phyloP scores from a whole-genome alignment of 768 basidiomycete genomes.

The Hericium alpestre region DNA sequence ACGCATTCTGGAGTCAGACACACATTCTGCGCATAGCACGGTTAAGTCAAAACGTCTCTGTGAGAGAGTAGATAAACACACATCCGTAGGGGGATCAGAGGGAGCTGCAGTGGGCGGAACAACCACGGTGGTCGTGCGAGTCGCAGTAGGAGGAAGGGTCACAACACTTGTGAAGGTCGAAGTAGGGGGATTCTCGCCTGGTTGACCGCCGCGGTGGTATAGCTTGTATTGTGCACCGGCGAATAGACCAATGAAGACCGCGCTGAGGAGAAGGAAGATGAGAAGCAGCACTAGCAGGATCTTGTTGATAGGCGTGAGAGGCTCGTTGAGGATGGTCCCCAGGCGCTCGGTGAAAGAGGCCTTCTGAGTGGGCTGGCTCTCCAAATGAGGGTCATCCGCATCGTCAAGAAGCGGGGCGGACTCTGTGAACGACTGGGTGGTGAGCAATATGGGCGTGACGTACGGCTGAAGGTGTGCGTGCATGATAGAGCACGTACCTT shows the following conservation, averaged over 20 bases:
- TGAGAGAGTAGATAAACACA: neutral
- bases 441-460: neutral
- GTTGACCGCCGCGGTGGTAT: constrained; percentile 33
- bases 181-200: constrained; percentile 28
- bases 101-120: constrained; percentile 27
- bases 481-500: constrained; percentile 5
- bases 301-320: constrained; percentile 76
- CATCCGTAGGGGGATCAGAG: constrained; percentile 33
- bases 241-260: constrained; percentile 88
- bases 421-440: constrained; percentile 30
- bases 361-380: constrained; percentile 16
- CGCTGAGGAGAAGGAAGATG: constrained; percentile 68
- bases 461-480: no score
- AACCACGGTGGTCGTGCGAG: constrained; percentile 19
- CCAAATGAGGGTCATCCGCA: constrained; percentile 31
- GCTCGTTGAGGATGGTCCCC: constrained; percentile 55
- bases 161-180: constrained; percentile 30
- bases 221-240: constrained; percentile 80
- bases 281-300: constrained; percentile 68
- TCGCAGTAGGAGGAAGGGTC: constrained; percentile 22
- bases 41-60: neutral
- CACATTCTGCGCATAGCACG: constrained; percentile 31
- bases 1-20: constrained; percentile 80
- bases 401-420: constrained; percentile 52
- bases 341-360: constrained; percentile 37